Conservation (phyloP, 164 flowering plant species). For the Santalum album region DNA sequence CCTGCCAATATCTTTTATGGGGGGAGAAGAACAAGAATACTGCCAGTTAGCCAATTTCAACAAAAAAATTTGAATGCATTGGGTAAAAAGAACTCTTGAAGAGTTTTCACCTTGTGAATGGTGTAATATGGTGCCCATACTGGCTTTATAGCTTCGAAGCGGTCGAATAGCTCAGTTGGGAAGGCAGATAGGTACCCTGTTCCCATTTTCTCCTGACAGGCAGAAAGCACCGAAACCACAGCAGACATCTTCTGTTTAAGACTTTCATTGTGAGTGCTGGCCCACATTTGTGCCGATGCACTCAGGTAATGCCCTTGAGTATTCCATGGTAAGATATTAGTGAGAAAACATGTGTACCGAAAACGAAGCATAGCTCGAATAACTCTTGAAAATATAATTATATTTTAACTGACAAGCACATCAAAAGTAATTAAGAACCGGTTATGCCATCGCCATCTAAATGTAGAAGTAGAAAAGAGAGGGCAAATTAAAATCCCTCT, state of each 20-base stretch:
- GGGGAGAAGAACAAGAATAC: conserved; percentile 4
- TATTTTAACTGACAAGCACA: not conserved
- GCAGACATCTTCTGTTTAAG: conserved; percentile 60
- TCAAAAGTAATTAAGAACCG: too few relatives aligned
- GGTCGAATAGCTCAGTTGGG: conserved; percentile 70
- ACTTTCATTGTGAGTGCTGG: conserved; percentile 66
- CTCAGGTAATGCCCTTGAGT: conserved; percentile 84
- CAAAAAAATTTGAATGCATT: not conserved
- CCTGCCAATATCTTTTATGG: conserved; percentile 78
- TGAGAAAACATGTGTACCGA: not conserved
- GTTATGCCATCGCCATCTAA: too few relatives aligned
- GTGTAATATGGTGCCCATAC: conserved; percentile 99
- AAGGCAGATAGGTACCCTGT: conserved; percentile 95
- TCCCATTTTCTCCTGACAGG: conserved; percentile 66
- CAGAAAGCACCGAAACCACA: conserved; percentile 50
- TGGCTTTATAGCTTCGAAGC: conserved; percentile 69
- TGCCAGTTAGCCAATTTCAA: not conserved
- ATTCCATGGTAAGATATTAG: not conserved
- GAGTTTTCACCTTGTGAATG: conserved; percentile 72
- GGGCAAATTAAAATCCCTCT: too few relatives aligned
- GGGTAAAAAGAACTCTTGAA: not conserved
- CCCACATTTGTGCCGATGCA: conserved; percentile 90
- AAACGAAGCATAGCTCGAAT: not conserved
- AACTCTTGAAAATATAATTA: not conserved
- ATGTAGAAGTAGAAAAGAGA: too few relatives aligned